Evolutionary conservation across 2,329 filamentous ascomycete genomes (phyloP).

Genomic region (Thielaviopsis ethacetica): DNA sequence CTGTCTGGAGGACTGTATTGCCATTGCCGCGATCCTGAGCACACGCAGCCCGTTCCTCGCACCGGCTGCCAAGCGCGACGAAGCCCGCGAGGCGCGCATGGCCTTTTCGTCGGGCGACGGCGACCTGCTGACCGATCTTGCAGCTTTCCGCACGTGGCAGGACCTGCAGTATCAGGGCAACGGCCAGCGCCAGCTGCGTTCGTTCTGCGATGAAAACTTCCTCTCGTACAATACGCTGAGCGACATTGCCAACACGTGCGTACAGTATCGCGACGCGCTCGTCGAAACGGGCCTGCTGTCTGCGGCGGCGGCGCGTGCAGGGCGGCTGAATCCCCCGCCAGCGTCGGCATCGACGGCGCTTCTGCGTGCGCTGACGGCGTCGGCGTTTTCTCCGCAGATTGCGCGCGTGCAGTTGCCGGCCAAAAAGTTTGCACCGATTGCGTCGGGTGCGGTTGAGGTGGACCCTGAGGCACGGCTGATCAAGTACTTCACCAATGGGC

Average conservation of each 20-base stretch:
- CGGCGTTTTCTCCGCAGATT: conserved; percentile 69
- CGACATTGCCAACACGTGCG: conserved; percentile 74
- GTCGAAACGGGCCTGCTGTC: conserved; percentile 60
- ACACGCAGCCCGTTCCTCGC: conserved; percentile 74
- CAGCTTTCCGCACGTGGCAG: conserved; percentile 71
- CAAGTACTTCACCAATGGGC: conserved; percentile 79
- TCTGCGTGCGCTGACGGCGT: conserved; percentile 53
- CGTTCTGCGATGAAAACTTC: conserved; percentile 76
- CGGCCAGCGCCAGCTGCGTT: conserved; percentile 46
- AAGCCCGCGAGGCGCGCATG: conserved; percentile 59
- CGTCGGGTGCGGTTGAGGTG: conserved; percentile 78
- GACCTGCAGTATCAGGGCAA: conserved; percentile 42
- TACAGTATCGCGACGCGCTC: conserved; percentile 73
- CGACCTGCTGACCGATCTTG: conserved; percentile 74
- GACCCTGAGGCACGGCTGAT: conserved; percentile 87
- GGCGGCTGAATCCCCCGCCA: conserved; percentile 17
- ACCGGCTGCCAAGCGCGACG: conserved; percentile 57
- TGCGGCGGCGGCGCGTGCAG: conserved; percentile 13
- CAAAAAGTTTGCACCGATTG: conserved; percentile 80
- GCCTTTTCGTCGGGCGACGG: conserved; percentile 64
- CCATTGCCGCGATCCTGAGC: conserved; percentile 84
- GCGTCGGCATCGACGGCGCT: conserved; percentile 25
- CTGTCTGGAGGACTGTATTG: conserved; percentile 75
- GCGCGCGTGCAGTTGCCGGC: conserved; percentile 86
- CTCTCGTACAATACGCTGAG: conserved; percentile 68